Percentiles rank a stretch among this genome's conserved stretches.
phyloP scores from a whole-genome alignment of 2,329 filamentous ascomycete species.

The Aspergillus thermomutatus region DNA sequence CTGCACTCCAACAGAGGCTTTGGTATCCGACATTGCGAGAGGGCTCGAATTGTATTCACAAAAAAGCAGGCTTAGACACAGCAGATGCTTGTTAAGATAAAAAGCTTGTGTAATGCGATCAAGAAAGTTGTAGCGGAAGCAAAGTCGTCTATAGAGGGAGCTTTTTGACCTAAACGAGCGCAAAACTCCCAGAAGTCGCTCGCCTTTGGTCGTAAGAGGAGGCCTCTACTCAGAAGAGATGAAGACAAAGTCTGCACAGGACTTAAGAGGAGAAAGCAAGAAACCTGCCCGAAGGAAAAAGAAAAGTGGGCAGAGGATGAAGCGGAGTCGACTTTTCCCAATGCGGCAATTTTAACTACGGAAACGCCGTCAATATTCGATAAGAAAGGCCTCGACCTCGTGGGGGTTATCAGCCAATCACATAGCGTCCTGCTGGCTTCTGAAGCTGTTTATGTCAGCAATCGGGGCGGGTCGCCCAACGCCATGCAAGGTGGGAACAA shows the following conservation, averaged over 20 bases:
- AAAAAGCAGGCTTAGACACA: neutral
- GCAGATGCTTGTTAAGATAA: neutral
- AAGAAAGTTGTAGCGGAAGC: neutral
- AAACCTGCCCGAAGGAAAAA: slow-evolving; percentile 6
- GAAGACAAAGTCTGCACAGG: neutral
- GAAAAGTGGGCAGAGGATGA: slow-evolving; percentile 11
- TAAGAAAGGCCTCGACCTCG: neutral
- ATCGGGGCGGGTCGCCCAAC: neutral
- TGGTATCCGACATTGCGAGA: slow-evolving; percentile 25
- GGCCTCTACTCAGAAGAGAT: neutral
- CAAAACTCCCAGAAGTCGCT: slow-evolving; percentile 59
- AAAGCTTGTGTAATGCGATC: neutral
- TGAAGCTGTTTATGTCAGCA: neutral
- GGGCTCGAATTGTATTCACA: slow-evolving; percentile 1
- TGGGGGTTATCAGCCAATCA: neutral
- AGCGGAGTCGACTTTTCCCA: slow-evolving; percentile 7
- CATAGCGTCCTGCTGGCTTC: neutral
- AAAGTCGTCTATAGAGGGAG: slow-evolving; percentile 32
- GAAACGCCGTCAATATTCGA: slow-evolving; percentile 4
- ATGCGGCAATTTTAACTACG: slow-evolving; percentile 5
- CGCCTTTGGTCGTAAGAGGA: slow-evolving; percentile 27
- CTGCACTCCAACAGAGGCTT: slow-evolving; percentile 23
- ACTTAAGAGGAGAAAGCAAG: slow-evolving; percentile 4
- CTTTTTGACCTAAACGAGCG: slow-evolving; percentile 50
- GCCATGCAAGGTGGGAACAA: too few relatives aligned